A percentile compares a stretch with the other conserved stretches of the same genome.
phyloP scores from a whole-genome alignment of 176 grass and related monocot species.

The Zizania latifolia region DNA sequence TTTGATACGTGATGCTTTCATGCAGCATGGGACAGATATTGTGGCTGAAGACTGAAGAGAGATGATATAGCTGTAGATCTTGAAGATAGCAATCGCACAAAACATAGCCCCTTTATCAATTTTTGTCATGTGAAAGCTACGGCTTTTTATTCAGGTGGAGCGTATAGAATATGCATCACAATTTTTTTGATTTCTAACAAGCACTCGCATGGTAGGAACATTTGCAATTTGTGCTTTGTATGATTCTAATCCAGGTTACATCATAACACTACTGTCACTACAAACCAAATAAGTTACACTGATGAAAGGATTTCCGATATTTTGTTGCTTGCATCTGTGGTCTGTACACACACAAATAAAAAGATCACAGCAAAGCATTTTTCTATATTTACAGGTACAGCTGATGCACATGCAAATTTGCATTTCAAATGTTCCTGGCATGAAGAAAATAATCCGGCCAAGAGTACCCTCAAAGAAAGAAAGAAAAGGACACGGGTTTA shows the following conservation, averaged over 20 bases:
- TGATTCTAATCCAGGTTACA: neutral
- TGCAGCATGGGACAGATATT: no score
- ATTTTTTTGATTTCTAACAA: neutral
- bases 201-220: neutral
- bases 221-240: neutral
- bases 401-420: slow-evolving; percentile 28
- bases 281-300: slow-evolving; percentile 11
- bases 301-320: neutral
- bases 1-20: no score
- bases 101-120: no score
- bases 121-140: no score
- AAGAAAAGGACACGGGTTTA: neutral
- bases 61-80: neutral
- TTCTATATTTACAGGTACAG: slow-evolving; percentile 41
- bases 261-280: neutral
- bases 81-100: no score
- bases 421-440: slow-evolving; percentile 29
- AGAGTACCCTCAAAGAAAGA: neutral
- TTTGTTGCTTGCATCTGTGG: neutral
- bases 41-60: neutral
- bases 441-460: neutral
- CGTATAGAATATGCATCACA: no score
- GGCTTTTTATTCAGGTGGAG: no score
- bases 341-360: slow-evolving; percentile 38
- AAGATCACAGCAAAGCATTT: neutral